Evolutionary conservation across 306 rosid species (phyloP).

Genomic region (Gastrolobium villosum): DNA sequence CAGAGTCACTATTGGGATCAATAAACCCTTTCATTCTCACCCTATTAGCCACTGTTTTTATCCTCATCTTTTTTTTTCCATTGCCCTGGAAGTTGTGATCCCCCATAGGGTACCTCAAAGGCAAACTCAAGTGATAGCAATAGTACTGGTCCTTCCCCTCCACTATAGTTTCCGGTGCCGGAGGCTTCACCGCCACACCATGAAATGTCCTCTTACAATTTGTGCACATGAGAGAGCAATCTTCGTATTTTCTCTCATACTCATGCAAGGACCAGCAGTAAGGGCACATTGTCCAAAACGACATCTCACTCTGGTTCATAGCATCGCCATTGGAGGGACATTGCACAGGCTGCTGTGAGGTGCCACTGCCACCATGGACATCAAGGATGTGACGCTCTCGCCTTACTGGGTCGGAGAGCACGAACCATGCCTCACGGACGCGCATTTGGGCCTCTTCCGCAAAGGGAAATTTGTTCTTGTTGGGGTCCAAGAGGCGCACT

Average conservation of each 20-base stretch:
- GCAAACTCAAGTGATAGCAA: slow-evolving; percentile 53
- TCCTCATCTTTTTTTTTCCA: slow-evolving; percentile 50
- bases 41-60: slow-evolving; percentile 57
- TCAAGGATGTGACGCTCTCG: slow-evolving; percentile 44
- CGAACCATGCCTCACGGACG: slow-evolving; percentile 63
- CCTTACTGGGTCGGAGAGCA: slow-evolving; percentile 54
- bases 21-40: slow-evolving; percentile 30
- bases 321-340: too few relatives aligned
- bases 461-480: slow-evolving; percentile 52
- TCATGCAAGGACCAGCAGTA: slow-evolving; percentile 71
- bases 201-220: slow-evolving; percentile 69
- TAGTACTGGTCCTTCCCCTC: slow-evolving; percentile 67
- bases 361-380: background rate
- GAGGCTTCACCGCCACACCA: slow-evolving; percentile 65
- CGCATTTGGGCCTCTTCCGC: slow-evolving; percentile 54
- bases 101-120: slow-evolving; percentile 39
- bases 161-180: slow-evolving; percentile 52
- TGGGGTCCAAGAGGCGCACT: slow-evolving; percentile 51
- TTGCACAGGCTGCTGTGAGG: too few relatives aligned
- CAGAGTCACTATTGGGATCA: slow-evolving; percentile 2
- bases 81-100: background rate
- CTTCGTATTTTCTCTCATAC: slow-evolving; percentile 64
- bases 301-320: too few relatives aligned
- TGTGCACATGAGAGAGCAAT: slow-evolving; percentile 64
- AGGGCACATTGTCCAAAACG: slow-evolving; percentile 87